Base-by-base conservation (phyloP, 129 eudicot species). In the Escallonia herrerae region DNA sequence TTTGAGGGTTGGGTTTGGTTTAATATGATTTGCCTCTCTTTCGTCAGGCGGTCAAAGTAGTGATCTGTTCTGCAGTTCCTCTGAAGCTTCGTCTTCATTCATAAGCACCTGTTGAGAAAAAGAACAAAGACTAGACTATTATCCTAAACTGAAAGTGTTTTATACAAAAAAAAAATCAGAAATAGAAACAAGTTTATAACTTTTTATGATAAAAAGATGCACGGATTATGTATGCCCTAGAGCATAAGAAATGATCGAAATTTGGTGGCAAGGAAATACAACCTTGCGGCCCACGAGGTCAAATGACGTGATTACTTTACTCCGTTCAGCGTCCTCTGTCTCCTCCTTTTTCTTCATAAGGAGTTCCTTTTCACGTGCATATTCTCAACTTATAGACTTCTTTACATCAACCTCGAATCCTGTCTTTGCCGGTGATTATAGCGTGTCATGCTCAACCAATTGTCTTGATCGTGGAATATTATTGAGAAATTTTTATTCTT, bases 231-330 rank as follows among this genome's bases (percentile, higher is more conserved):
- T n/a, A n/a, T n/a, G n/a, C n/a, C n/a, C n/a, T n/a, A n/a, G n/a
- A n/a, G n/a, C n/a, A n/a, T n/a, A n/a, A n/a, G n/a, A n/a, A n/a
- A n/a, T n/a, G n/a, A n/a, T n/a, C n/a, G n/a, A n/a, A n/a, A n/a
- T n/a, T n/a, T n/a, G n/a, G n/a, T n/a, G n/a, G n/a, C n/a, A n/a
- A n/a, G 66, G 56, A 69, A n/a, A 2, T 9, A 66, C 62, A 72
- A 94, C 99, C 99, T 90, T 94, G 65, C 99, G 99, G 40, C 99
- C 97, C 61, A 94, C 88, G 64, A 94, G 77, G 71, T 94, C 99
- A 52, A 94, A 83, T 51, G 97, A 74, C 73, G 89, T 79, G 50
- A 94, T 85, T 37, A 94, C 97, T 89, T 81, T 89, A 68, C 66
- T 94, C 64, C 70, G 84, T 76, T 94, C 99, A 55, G 91, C 95